Evolutionary conservation across 2,329 filamentous ascomycete species (phyloP).

Genomic region (Malbranchea zuffiana): DNA sequence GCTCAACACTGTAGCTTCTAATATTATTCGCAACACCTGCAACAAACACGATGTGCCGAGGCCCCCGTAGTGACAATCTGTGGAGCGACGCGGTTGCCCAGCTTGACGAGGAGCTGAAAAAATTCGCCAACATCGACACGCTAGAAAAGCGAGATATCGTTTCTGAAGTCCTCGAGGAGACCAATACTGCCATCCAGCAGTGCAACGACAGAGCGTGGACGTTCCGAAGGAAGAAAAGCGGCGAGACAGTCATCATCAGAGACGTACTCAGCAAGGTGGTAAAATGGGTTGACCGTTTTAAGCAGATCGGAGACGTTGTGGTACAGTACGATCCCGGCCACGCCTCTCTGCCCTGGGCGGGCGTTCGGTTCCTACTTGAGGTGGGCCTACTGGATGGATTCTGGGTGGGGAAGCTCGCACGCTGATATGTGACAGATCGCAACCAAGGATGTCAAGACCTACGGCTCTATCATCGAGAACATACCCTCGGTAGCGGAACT

Average conservation of each 20-base stretch:
- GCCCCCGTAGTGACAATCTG: neutral
- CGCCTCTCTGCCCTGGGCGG: constrained; percentile 27
- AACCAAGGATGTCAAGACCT: constrained; percentile 12
- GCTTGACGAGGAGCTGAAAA: neutral
- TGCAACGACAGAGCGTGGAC: constrained; percentile 1
- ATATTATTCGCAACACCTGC: too few relatives aligned
- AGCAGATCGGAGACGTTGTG: constrained; percentile 21
- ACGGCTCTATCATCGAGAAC: constrained; percentile 3
- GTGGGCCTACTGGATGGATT: too few relatives aligned
- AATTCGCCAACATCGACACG: neutral
- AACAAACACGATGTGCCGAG: too few relatives aligned
- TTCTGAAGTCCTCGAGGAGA: neutral
- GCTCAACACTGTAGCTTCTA: too few relatives aligned
- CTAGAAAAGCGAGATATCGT: neutral
- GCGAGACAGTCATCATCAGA: constrained; percentile 6
- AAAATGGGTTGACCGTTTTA: constrained; percentile 20
- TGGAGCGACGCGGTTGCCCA: neutral
- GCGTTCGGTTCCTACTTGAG: constrained; percentile 23
- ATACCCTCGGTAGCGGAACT: constrained; percentile 4
- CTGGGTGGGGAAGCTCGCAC: too few relatives aligned
- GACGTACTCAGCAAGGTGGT: constrained; percentile 13
- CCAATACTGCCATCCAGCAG: neutral
- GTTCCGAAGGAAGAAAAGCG: neutral
- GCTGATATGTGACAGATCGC: constrained; percentile 9
- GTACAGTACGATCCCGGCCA: constrained; percentile 23